Base-by-base conservation (phyloP, 345 rosid species). In the Lepidium didymum region DNA sequence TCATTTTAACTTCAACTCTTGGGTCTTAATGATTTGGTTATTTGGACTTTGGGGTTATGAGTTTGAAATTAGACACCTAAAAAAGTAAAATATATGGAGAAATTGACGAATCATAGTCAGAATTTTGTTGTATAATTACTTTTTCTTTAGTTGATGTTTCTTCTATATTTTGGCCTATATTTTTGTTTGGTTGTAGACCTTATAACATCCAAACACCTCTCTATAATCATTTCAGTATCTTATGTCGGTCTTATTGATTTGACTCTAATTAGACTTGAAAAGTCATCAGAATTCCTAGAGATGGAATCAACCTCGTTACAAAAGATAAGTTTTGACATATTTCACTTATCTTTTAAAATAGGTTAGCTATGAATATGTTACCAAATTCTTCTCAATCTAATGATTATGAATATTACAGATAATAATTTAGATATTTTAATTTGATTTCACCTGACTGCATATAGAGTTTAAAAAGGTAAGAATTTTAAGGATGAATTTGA, bases 141-240 rank as follows among this genome's bases (percentile, higher is more conserved):
- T 60, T 25, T 59, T 25, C 23, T 25, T 59, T 41, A 50, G 51
- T 25, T 59, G 14, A 59, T 41, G 8, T 40, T 23, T 41, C 34
- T 21, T 58, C 8, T 21, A 21, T 23, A 41, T 25, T 1, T 25
- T 50, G 59, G 43, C 66, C 59, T 59, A 37, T 49, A 9, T 37
- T 38, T 69, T 69, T 59, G 59, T 50, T 59, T 60, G 52, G 44
- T 60, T 50, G 74, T 19, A 50, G 16, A 50, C 29, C 25, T 60
- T 60, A 51, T 60, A 27, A 60, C 53, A 69, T 36, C 74, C 11
- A 40, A 69, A 25, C 18, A 50, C 53, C 52, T 60, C 35, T 51
- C 41, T 8, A 40, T 25, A 38, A 6, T 43, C 27, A 4, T 19
- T 41, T 25, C 10, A 14, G 35, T 29, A 40, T 59, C 35, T 15